These are phyloP conservation scores for Baorangia bicolor DNA, from an alignment of 768 basidiomycete genomes.

Conservation along the genomic window DNA sequence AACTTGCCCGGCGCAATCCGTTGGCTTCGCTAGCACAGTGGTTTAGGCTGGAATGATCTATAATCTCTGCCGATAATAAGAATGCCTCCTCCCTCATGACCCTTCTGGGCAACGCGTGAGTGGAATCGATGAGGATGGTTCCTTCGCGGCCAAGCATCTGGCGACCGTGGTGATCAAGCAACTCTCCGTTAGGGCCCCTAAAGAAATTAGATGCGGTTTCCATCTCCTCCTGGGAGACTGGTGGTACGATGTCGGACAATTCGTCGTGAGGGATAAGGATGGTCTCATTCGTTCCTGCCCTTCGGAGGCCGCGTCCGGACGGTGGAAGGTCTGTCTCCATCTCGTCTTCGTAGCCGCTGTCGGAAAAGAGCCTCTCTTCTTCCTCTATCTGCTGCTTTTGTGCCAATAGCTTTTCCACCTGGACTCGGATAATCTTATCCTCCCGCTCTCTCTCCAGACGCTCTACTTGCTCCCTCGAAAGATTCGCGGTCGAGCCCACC, in stretches of 20 bases:
- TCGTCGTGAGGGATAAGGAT: conserved; percentile 7
- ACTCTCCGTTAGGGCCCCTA: conserved; percentile 24
- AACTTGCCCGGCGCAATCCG: not conserved
- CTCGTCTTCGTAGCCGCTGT: conserved; percentile 20
- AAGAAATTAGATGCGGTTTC: not conserved
- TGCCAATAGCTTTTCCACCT: conserved; percentile 16
- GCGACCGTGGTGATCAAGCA: conserved; percentile 15
- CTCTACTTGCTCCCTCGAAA: conserved; percentile 28
- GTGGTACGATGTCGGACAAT: not conserved
- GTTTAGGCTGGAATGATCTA: not conserved
- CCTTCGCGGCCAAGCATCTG: conserved; percentile 25
- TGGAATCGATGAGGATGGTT: conserved; percentile 17
- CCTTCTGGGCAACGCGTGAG: not conserved
- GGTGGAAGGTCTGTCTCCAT: conserved; percentile 6
- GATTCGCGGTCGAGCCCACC: conserved; percentile 20
- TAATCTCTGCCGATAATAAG: not conserved
- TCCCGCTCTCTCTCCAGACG: conserved; percentile 15
- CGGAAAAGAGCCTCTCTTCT: conserved; percentile 5
- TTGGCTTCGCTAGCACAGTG: not conserved
- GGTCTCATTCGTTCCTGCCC: conserved; percentile 6
- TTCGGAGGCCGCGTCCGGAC: conserved; percentile 1
- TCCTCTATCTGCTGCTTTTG: not conserved
- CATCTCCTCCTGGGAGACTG: conserved; percentile 1
- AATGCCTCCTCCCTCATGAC: conserved; percentile 4
- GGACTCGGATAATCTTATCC: conserved; percentile 1